Evolutionary conservation across 2,329 filamentous ascomycete genomes (phyloP), one percentile per base, ranked within the genome.

Genomic region (Aspergillus quadrilineatus): DNA sequence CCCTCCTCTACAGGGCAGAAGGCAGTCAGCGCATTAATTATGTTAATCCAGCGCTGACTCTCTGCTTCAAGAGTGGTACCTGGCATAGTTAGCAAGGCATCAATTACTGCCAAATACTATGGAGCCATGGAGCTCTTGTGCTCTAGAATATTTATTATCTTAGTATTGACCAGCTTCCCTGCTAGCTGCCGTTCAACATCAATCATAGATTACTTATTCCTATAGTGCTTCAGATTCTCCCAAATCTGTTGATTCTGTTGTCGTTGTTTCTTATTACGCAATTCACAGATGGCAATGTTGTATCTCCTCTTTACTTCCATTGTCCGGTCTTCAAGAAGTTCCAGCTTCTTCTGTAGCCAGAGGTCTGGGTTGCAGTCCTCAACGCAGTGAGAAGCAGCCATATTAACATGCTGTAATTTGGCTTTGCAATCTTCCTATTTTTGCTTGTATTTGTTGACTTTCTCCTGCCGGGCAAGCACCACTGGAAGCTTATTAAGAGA

Each of bases 121-220:
- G 34, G 42, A 15, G 51, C 17, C 32, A 53, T 53, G 32, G 9
- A 53, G 9, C 34, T 43, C 36, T 36, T 53, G 3, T 17, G 44
- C 52, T 69, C n/a, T 7, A 69, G 43, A 34, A 62, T 53, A 14
- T 37, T 61, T 29, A 63, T 64, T 2, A 68, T 61, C 56, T 68
- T 50, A 60, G 57, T 43, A 53, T 67, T 55, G 22, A 69, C 57
- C 28, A 68, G 14, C 36, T 65, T 67, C 58, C 63, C 61, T 6
- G 65, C 53, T 8, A 69, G 58, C 58, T 67, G 56, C 50, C 56
- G 55, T 50, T 69, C 58, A n/a, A 56, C 56, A 36, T 67, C 60
- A 43, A 69, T 64, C 43, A 67, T 64, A n/a, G 60, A 64, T 56
- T 69, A 60, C 55, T 69, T 55, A n/a, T 68, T 64, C 37, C 64